These are phyloP conservation scores for Aschersonia sp. DNA, from an alignment of 2,329 filamentous ascomycete genomes.

Conservation along the genomic window DNA sequence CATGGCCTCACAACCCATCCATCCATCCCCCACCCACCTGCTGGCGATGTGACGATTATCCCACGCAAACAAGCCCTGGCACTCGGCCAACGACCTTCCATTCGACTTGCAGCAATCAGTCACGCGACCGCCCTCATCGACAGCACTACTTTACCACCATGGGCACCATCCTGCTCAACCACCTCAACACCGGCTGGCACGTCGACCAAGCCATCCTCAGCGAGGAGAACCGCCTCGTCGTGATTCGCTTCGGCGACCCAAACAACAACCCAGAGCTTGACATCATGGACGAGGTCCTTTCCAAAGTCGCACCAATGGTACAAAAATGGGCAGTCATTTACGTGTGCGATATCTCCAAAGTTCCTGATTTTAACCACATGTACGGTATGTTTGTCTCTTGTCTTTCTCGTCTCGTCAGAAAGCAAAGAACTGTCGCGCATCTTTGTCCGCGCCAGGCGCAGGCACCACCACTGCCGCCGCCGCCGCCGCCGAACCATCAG, in stretches of 20 bases:
- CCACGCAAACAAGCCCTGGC: too few species aligned
- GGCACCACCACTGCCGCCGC: not conserved
- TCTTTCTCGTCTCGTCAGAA: not conserved
- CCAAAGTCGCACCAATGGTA: conserved; percentile 81
- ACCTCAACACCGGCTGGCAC: conserved; percentile 88
- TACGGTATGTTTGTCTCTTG: conserved; percentile 38
- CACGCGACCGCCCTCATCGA: too few species aligned
- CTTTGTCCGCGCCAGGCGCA: too few species aligned
- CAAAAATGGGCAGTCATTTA: conserved; percentile 92
- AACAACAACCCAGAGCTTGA: conserved; percentile 60
- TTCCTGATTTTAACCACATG: conserved; percentile 92
- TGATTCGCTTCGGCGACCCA: conserved; percentile 70
- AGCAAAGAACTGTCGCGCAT: too few species aligned
- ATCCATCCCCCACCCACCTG: too few species aligned
- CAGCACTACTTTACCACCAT: conserved; percentile 15
- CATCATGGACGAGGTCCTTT: conserved; percentile 80
- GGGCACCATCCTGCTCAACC: conserved; percentile 84
- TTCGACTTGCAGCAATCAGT: too few species aligned
- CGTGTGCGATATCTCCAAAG: conserved; percentile 81
- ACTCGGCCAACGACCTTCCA: too few species aligned
- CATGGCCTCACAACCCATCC: too few species aligned
- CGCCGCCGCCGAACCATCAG: too few species aligned
- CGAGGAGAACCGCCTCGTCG: conserved; percentile 83
- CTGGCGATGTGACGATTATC: too few species aligned
- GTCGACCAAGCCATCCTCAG: conserved; percentile 86